Percentiles rank a stretch among this genome's conserved stretches.
These are phyloP conservation scores for Raffaelea arxii DNA, from an alignment of 2,329 filamentous ascomycete species.

Conservation along the genomic window DNA sequence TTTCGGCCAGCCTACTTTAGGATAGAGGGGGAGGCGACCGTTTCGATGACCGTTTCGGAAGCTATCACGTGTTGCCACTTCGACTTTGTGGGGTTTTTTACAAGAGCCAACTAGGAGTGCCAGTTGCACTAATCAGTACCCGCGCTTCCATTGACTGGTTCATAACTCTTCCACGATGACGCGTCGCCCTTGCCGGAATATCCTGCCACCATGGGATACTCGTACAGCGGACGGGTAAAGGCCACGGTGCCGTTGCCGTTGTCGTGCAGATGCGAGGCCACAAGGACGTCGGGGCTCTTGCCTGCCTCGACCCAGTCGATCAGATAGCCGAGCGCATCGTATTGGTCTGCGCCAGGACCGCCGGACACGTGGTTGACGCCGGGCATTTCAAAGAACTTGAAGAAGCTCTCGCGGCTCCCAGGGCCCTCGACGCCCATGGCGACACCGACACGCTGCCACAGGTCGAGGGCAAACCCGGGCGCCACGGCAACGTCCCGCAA, in stretches of 20 bases:
- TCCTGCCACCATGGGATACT: neutral
- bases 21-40: too few relatives aligned
- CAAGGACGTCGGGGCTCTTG: neutral
- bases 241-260: neutral
- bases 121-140: too few relatives aligned
- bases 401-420: neutral
- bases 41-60: too few relatives aligned
- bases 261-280: neutral
- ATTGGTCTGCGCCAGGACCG: slow-evolving; percentile 1
- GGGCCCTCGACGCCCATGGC: neutral
- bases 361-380: slow-evolving; percentile 2
- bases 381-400: slow-evolving; percentile 1
- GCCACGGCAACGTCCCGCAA: slow-evolving; percentile 2
- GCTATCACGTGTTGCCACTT: too few relatives aligned
- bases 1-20: too few relatives aligned
- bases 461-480: neutral
- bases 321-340: slow-evolving; percentile 1
- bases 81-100: too few relatives aligned
- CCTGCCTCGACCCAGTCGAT: slow-evolving; percentile 2
- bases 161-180: neutral
- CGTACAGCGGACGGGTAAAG: slow-evolving; percentile 1
- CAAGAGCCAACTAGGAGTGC: too few relatives aligned
- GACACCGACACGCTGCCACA: slow-evolving; percentile 1
- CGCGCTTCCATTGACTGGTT: slow-evolving; percentile 6
- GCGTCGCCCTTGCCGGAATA: neutral